Percentiles rank a stretch among this genome's conserved stretches.
Conservation (phyloP, 345 rosid genomes). For the Hypericum androsaemum region DNA sequence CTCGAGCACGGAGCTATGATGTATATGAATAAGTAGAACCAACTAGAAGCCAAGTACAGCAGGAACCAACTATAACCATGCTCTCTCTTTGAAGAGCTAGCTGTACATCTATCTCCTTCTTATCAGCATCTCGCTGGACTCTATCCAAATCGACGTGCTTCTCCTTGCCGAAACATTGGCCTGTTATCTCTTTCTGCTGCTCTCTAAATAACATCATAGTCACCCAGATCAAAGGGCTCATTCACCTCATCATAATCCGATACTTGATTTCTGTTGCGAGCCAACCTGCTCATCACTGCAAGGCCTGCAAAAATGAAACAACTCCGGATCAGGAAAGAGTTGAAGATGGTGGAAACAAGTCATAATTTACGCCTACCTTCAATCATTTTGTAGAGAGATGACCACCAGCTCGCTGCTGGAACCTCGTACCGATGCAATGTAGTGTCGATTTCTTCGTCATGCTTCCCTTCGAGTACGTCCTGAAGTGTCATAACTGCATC, state of each 20-base stretch:
- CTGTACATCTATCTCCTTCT: too few species aligned
- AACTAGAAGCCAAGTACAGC: too few species aligned
- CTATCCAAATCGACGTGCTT: too few species aligned
- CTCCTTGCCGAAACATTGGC: too few species aligned
- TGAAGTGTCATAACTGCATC: conserved; percentile 67
- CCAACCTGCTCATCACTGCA: conserved; percentile 63
- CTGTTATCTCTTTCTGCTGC: too few species aligned
- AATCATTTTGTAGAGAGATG: conserved; percentile 68
- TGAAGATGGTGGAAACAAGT: not conserved
- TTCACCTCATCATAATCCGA: conserved; percentile 30
- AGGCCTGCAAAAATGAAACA: conserved; percentile 44
- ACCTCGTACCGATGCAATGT: conserved; percentile 39
- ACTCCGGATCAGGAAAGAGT: not conserved
- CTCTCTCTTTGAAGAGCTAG: too few species aligned
- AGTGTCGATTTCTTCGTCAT: conserved; percentile 46
- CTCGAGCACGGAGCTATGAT: too few species aligned
- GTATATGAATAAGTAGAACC: too few species aligned
- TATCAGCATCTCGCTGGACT: too few species aligned
- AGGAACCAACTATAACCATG: too few species aligned
- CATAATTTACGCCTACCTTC: conserved; percentile 45
- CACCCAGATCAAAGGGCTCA: conserved; percentile 7
- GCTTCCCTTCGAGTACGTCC: conserved; percentile 76
- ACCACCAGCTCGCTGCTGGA: conserved; percentile 79
- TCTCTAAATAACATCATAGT: too few species aligned
- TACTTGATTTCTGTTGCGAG: conserved; percentile 34